Conservation (phyloP, 164 flowering plant genomes). For the Chimonanthus praecox region DNA sequence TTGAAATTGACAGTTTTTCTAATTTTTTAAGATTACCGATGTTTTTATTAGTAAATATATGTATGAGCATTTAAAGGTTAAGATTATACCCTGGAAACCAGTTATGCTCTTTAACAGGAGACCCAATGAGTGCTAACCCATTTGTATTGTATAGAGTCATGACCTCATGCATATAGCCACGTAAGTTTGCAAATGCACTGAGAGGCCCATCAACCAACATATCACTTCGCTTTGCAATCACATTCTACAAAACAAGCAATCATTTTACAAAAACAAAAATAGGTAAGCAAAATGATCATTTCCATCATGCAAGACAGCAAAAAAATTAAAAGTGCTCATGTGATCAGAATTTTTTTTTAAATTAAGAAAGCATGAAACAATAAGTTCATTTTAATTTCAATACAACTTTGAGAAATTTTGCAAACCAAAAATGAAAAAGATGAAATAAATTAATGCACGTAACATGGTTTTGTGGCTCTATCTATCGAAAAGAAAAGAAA, state of each 20-base stretch:
- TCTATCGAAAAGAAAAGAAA: too few relatives aligned
- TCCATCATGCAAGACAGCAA: not conserved
- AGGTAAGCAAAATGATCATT: not conserved
- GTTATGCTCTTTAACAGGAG: conserved; percentile 53
- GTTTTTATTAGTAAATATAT: not conserved
- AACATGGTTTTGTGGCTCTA: not conserved
- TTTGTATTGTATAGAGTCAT: conserved; percentile 66
- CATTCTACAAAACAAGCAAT: conserved; percentile 37
- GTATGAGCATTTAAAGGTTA: not conserved
- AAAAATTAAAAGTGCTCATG: not conserved
- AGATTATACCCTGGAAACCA: conserved; percentile 93
- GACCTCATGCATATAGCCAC: conserved; percentile 76
- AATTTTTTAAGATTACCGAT: too few relatives aligned
- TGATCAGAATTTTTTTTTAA: not conserved
- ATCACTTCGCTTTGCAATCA: conserved; percentile 79
- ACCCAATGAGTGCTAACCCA: conserved; percentile 61
- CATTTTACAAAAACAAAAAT: not conserved
- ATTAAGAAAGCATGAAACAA: not conserved
- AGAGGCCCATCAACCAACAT: conserved; percentile 94
- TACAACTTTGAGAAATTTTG: not conserved
- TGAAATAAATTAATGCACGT: not conserved
- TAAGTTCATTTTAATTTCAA: not conserved
- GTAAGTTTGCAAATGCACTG: conserved; percentile 75
- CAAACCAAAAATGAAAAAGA: not conserved
- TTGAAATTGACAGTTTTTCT: too few relatives aligned